A percentile compares a stretch with the other conserved stretches of the same genome.
Conservation (phyloP, 2,329 filamentous ascomycete species). For the Fusarium gaditjirri region DNA sequence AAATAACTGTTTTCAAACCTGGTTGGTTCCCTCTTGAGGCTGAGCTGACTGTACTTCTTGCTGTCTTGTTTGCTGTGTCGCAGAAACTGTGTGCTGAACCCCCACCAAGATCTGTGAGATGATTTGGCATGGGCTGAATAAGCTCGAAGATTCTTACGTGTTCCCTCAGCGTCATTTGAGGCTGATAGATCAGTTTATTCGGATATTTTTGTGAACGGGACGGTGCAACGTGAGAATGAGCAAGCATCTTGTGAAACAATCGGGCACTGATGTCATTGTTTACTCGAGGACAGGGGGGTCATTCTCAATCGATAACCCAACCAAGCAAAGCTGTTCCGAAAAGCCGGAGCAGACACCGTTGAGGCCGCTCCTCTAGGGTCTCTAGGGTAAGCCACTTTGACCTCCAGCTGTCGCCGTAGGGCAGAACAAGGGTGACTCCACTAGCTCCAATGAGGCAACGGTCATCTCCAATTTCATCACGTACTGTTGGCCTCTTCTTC, state of each 20-base stretch:
- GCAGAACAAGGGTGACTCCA: conserved; percentile 9
- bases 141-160: conserved; percentile 23
- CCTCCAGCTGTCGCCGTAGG: background rate
- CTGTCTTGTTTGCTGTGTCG: background rate
- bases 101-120: conserved; percentile 9
- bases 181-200: conserved; percentile 3
- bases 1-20: conserved; percentile 13
- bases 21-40: conserved; percentile 28
- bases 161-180: background rate
- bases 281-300: conserved; percentile 18
- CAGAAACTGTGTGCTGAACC: background rate
- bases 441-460: conserved; percentile 9
- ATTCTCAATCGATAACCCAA: background rate
- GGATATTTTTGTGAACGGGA: background rate
- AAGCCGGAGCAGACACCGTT: background rate
- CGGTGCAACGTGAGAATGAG: background rate
- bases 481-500: conserved; percentile 41
- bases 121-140: conserved; percentile 9
- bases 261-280: conserved; percentile 31
- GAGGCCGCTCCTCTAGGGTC: background rate
- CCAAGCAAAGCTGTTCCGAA: background rate
- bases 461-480: conserved; percentile 20
- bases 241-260: conserved; percentile 10
- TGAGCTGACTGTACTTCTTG: background rate
- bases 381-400: conserved; percentile 21